A percentile compares a stretch with the other conserved stretches of the same genome.
Conservation (phyloP, 2,329 filamentous ascomycete species). For the Stachybotrys elegans region DNA sequence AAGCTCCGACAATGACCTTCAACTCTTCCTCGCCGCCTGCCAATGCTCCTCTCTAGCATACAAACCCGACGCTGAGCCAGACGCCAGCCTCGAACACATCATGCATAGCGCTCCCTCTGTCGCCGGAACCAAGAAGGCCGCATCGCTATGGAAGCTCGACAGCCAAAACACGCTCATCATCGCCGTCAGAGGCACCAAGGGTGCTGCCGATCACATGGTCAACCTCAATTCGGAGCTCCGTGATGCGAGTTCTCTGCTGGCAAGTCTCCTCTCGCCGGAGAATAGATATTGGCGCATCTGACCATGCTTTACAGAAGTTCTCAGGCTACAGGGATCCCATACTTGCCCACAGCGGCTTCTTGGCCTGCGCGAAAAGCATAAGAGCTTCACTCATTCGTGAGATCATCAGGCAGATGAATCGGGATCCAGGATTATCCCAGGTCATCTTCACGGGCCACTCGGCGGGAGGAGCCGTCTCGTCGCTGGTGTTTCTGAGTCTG, state of each 20-base stretch:
- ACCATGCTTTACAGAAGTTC: neutral
- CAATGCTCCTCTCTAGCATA: constrained; percentile 7
- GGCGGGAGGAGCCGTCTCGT: constrained; percentile 16
- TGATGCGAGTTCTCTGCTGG: neutral
- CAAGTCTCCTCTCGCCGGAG: neutral
- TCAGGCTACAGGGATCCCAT: neutral
- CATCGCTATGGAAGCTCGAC: constrained; percentile 10
- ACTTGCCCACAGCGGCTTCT: constrained; percentile 13
- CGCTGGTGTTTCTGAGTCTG: constrained; percentile 12
- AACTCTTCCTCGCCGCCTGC: neutral
- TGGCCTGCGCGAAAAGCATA: constrained; percentile 13
- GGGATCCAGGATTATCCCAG: neutral
- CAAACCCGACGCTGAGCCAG: constrained; percentile 6
- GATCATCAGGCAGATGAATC: constrained; percentile 7
- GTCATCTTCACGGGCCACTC: constrained; percentile 18
- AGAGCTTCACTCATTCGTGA: constrained; percentile 9
- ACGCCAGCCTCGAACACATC: constrained; percentile 9
- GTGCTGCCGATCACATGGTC: constrained; percentile 16
- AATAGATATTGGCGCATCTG: neutral
- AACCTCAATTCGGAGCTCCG: constrained; percentile 12
- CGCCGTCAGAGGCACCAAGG: constrained; percentile 14
- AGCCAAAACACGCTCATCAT: constrained; percentile 7
- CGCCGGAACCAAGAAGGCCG: constrained; percentile 13
- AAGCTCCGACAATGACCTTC: neutral
- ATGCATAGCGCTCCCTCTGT: constrained; percentile 13